Conservation (phyloP, 192 early-diverging fungal species). For the Umbelopsis vinacea region DNA sequence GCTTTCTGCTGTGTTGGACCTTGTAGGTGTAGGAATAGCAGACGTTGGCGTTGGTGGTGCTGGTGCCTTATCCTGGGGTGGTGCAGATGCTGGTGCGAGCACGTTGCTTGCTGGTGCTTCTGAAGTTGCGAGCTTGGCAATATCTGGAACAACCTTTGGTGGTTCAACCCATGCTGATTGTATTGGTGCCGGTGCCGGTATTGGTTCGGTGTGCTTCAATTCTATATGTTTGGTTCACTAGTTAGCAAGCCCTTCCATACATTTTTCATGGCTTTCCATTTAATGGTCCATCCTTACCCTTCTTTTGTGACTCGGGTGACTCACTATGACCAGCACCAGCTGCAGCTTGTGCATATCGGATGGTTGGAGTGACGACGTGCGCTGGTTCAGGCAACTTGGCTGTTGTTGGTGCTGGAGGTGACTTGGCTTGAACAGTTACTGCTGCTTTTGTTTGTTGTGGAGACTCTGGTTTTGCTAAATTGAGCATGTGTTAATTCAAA, state of each 20-base stretch:
- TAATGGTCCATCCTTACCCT: not conserved
- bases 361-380: not conserved
- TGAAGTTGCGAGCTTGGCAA: not conserved
- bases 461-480: not conserved
- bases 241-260: not conserved
- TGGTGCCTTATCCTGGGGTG: conserved; percentile 30
- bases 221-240: conserved; percentile 30
- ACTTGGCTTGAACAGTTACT: not conserved
- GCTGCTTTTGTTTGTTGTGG: not conserved
- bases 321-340: conserved; percentile 21
- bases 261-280: too few relatives aligned
- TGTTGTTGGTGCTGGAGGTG: not conserved
- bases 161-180: conserved; percentile 40
- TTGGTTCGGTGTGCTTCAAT: conserved; percentile 42
- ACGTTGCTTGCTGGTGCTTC: conserved; percentile 2
- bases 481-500: not conserved
- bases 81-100: not conserved
- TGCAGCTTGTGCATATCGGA: conserved; percentile 27
- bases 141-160: conserved; percentile 34
- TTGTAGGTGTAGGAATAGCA: too few relatives aligned
- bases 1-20: too few relatives aligned
- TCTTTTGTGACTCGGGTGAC: not conserved
- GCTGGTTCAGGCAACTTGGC: conserved; percentile 19
- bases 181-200: conserved; percentile 32
- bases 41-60: not conserved